Evolutionary conservation across 176 grass and related monocot species (phyloP).

Genomic region (Musa schizocarpa): DNA sequence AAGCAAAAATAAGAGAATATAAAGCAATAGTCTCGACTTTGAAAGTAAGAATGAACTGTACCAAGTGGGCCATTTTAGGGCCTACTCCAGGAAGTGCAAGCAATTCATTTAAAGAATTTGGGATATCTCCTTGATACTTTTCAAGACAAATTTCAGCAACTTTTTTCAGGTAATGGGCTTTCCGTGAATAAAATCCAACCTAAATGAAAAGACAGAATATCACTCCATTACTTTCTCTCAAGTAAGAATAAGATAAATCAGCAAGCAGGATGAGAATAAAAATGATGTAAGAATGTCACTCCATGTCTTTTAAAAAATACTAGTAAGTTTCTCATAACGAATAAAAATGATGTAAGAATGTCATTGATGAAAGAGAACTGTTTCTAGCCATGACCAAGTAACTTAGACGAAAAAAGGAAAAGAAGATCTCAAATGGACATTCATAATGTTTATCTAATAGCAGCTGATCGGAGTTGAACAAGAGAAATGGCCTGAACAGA

Average conservation of each 20-base stretch:
- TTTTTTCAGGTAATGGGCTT: constrained; percentile 74
- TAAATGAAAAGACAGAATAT: constrained; percentile 16
- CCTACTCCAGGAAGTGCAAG: constrained; percentile 86
- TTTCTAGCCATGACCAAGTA: neutral
- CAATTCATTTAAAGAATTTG: constrained; percentile 54
- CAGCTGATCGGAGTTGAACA: neutral
- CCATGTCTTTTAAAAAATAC: too few species aligned
- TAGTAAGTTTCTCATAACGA: too few species aligned
- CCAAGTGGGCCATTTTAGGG: constrained; percentile 96
- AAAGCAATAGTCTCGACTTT: neutral
- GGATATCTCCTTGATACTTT: constrained; percentile 78
- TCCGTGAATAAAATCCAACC: constrained; percentile 92
- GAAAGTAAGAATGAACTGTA: constrained; percentile 22
- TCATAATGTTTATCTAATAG: neutral
- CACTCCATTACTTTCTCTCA: neutral
- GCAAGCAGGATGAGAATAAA: too few species aligned
- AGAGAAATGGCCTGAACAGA: constrained; percentile 16
- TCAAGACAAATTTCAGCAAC: constrained; percentile 76
- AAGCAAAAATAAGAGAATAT: neutral
- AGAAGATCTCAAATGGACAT: too few species aligned
- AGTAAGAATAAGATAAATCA: neutral
- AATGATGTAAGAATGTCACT: too few species aligned
- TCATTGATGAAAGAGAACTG: neutral
- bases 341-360: neutral
- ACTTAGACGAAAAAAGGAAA: neutral